Evolutionary conservation across 768 basidiomycete species (phyloP).

Genomic region (Asterophora parasitica): DNA sequence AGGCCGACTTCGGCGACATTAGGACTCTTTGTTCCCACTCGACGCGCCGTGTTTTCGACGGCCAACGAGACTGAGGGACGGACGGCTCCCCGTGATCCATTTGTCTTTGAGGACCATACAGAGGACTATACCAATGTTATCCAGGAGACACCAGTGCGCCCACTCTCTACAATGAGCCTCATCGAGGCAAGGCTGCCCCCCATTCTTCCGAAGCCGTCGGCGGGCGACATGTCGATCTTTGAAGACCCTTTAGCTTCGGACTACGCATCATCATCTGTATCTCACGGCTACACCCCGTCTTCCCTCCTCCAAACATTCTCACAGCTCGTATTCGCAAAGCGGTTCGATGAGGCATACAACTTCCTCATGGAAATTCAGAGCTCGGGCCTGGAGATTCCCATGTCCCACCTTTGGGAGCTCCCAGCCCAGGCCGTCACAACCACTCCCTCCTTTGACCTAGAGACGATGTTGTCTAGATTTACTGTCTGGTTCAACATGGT

Average conservation of each 20-base stretch:
- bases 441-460: conserved; percentile 6
- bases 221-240: conserved; percentile 25
- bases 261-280: conserved; percentile 13
- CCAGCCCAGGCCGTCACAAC: conserved; percentile 23
- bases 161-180: conserved; percentile 20
- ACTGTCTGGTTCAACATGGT: conserved; percentile 31
- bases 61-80: conserved; percentile 1
- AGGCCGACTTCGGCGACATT: conserved; percentile 10
- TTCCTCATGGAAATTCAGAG: conserved; percentile 29
- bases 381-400: conserved; percentile 25
- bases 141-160: conserved; percentile 8
- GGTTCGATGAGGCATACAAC: conserved; percentile 25
- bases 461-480: conserved; percentile 14
- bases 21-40: conserved; percentile 5
- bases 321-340: conserved; percentile 16
- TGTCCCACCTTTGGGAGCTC: conserved; percentile 22
- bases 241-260: conserved; percentile 26
- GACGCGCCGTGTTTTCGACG: conserved; percentile 2
- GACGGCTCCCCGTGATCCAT: neutral
- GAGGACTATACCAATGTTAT: conserved; percentile 25
- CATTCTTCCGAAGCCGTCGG: conserved; percentile 22
- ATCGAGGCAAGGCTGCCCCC: conserved; percentile 27
- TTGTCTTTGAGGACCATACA: conserved; percentile 27
- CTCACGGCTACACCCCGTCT: conserved; percentile 1
- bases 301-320: conserved; percentile 17